phyloP scores from a whole-genome alignment of 768 basidiomycete species.

The Boletus sp. region DNA sequence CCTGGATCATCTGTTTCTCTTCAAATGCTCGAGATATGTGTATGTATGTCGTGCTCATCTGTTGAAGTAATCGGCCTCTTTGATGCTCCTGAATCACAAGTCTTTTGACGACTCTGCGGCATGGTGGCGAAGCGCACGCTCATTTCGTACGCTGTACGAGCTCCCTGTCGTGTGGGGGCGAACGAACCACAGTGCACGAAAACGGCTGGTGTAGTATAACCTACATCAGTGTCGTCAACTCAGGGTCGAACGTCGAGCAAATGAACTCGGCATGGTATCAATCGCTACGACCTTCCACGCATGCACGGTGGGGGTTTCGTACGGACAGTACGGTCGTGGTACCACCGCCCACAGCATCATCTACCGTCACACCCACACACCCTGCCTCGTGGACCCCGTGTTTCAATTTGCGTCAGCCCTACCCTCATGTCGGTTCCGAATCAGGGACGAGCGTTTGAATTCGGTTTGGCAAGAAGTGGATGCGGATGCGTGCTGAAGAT shows the following conservation, averaged over 20 bases:
- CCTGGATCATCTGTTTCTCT: neutral
- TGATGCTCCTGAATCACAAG: neutral
- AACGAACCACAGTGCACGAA: neutral
- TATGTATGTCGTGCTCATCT: conserved; percentile 5
- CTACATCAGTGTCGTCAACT: neutral
- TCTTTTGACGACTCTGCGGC: neutral
- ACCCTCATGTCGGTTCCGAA: neutral
- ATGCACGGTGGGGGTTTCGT: neutral
- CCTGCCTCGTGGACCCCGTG: neutral
- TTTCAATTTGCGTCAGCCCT: neutral
- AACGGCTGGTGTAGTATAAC: neutral
- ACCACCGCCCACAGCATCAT: neutral
- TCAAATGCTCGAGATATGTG: neutral
- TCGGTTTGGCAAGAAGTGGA: neutral
- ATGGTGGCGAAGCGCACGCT: neutral
- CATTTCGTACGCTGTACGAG: neutral
- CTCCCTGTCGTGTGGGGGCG: neutral
- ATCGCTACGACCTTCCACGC: neutral
- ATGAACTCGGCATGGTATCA: neutral
- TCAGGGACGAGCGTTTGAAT: neutral
- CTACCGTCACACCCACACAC: neutral
- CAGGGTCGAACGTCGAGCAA: neutral
- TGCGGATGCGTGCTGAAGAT: neutral
- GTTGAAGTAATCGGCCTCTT: neutral
- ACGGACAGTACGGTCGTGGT: neutral